Evolutionary conservation across 2,329 filamentous ascomycete genomes (phyloP).

Genomic region (Hypoxylon sp.): DNA sequence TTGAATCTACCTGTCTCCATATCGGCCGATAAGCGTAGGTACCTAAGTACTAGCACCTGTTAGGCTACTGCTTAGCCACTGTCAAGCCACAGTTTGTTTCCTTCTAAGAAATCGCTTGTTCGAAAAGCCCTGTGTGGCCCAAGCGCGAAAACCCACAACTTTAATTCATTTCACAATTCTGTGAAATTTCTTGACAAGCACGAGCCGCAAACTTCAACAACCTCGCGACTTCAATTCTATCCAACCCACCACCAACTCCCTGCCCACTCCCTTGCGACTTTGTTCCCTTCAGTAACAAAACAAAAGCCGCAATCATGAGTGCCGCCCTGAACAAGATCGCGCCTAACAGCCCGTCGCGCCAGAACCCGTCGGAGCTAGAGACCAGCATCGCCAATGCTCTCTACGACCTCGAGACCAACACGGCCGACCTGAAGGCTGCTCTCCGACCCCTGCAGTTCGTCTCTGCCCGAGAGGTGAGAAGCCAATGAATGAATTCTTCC

Average conservation of each 20-base stretch:
- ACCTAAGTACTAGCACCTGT: not conserved
- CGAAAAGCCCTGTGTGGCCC: conserved; percentile 41
- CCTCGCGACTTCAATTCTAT: conserved; percentile 39
- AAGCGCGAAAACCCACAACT: conserved; percentile 37
- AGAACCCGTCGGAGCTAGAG: conserved; percentile 98
- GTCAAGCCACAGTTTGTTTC: not conserved
- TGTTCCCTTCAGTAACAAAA: conserved; percentile 30
- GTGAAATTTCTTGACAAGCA: conserved; percentile 36
- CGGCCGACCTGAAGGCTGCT: conserved; percentile 94
- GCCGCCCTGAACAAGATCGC: conserved; percentile 97
- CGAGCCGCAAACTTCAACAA: conserved; percentile 28
- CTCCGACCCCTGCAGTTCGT: conserved; percentile 99
- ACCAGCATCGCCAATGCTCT: conserved; percentile 96
- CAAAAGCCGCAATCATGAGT: conserved; percentile 70
- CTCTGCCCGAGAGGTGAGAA: conserved; percentile 98
- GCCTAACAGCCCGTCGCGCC: conserved; percentile 94
- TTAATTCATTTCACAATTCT: conserved; percentile 35
- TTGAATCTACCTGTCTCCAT: not conserved
- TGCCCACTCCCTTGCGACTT: conserved; percentile 37
- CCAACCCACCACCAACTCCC: conserved; percentile 22
- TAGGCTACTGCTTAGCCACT: not conserved
- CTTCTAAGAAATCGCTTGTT: conserved; percentile 24
- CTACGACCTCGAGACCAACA: conserved; percentile 99
- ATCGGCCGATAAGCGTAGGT: not conserved
- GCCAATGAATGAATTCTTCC: conserved; percentile 38